Evolutionary conservation across 2,329 filamentous ascomycete genomes (phyloP).

Genomic region (Talaromyces sp.): DNA sequence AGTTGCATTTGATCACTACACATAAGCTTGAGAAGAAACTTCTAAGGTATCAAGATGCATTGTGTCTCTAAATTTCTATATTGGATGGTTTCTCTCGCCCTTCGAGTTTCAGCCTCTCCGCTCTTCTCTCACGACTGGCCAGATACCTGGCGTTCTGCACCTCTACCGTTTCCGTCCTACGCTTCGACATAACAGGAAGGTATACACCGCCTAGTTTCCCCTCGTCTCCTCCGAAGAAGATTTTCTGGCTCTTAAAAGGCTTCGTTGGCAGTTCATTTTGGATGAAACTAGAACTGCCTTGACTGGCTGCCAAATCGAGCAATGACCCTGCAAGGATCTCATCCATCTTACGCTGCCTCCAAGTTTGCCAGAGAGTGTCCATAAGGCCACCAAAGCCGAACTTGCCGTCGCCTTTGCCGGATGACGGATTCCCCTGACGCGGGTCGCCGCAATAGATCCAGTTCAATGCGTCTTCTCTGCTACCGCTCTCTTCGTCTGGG

Average conservation of each 20-base stretch:
- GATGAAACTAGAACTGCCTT: constrained; percentile 33
- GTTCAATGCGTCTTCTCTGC: constrained; percentile 56
- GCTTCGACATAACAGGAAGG: constrained; percentile 51
- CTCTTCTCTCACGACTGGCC: constrained; percentile 45
- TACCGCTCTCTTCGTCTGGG: constrained; percentile 49
- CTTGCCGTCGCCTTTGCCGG: constrained; percentile 51
- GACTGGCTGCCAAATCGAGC: constrained; percentile 56
- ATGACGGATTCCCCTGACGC: constrained; percentile 32
- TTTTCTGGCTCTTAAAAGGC: constrained; percentile 41
- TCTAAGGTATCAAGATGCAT: background rate
- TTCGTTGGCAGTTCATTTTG: constrained; percentile 23
- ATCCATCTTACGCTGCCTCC: constrained; percentile 82
- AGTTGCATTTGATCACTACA: background rate
- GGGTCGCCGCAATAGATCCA: constrained; percentile 79
- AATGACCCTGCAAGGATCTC: constrained; percentile 75
- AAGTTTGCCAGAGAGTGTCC: constrained; percentile 73
- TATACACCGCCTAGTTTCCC: constrained; percentile 54
- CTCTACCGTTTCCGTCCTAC: constrained; percentile 54
- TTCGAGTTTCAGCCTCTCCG: constrained; percentile 25
- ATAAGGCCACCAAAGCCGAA: constrained; percentile 63
- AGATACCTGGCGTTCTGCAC: constrained; percentile 55
- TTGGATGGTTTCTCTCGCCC: constrained; percentile 18
- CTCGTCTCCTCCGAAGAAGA: constrained; percentile 56
- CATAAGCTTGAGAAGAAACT: no score
- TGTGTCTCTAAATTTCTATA: background rate